phyloP scores from a whole-genome alignment of 768 basidiomycete species.

The Lactarius trivialis region DNA sequence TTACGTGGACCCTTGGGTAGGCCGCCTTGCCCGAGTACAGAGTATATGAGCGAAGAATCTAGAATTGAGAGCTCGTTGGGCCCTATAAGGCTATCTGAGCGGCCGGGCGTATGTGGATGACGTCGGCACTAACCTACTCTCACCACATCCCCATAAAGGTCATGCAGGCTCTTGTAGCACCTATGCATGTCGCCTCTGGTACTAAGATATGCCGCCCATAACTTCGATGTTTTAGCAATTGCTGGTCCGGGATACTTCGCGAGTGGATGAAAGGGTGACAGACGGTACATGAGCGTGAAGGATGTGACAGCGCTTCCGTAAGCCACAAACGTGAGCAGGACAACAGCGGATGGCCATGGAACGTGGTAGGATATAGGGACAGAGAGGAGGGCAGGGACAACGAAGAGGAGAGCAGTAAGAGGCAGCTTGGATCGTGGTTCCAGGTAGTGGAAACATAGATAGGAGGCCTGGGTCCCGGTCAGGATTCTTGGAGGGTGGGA shows the following conservation, averaged over 20 bases:
- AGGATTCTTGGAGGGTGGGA: neutral
- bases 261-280: neutral
- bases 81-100: neutral
- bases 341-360: neutral
- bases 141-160: constrained; percentile 35
- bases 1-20: neutral
- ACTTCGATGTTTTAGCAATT: constrained; percentile 27
- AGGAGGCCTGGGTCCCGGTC: neutral
- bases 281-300: neutral
- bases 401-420: neutral
- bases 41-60: neutral
- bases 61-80: neutral
- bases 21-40: neutral
- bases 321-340: neutral
- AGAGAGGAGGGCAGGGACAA: neutral
- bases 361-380: neutral
- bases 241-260: constrained; percentile 34
- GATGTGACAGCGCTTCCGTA: neutral
- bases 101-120: neutral
- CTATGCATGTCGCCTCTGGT: constrained; percentile 28
- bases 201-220: constrained; percentile 25
- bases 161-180: constrained; percentile 30
- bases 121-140: constrained; percentile 21
- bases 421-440: neutral
- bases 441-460: neutral